These are phyloP conservation scores for Bipolaris sorokiniana DNA, from an alignment of 2,329 filamentous ascomycete species.

Conservation along the genomic window DNA sequence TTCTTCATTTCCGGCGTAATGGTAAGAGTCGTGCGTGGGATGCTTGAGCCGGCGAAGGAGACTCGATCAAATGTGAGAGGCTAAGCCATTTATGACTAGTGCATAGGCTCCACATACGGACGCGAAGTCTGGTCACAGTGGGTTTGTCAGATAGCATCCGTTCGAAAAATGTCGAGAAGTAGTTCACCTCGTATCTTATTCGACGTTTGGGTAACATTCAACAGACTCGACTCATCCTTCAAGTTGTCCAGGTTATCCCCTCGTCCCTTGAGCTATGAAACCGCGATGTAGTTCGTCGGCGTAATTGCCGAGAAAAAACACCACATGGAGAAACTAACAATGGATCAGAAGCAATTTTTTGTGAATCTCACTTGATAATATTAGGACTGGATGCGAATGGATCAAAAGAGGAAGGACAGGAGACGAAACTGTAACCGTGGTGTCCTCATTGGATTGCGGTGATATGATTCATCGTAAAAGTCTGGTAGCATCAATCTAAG, in stretches of 20 bases:
- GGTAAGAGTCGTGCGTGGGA: not conserved
- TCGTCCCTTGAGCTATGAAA: too few relatives aligned
- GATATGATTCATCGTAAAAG: slow-evolving; percentile 3
- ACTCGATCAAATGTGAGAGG: not conserved
- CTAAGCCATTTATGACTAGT: not conserved
- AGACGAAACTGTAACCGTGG: not conserved
- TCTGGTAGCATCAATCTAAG: slow-evolving; percentile 13
- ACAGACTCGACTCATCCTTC: too few relatives aligned
- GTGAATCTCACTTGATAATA: too few relatives aligned
- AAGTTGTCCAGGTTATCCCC: too few relatives aligned
- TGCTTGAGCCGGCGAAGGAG: not conserved
- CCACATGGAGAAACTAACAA: too few relatives aligned
- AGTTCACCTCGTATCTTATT: too few relatives aligned
- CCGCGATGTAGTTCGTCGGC: too few relatives aligned
- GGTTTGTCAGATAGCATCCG: not conserved
- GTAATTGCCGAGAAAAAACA: too few relatives aligned
- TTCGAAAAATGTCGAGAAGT: not conserved
- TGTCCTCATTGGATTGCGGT: not conserved
- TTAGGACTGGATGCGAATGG: not conserved
- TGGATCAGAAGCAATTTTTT: too few relatives aligned
- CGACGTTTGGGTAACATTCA: too few relatives aligned
- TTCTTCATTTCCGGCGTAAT: not conserved
- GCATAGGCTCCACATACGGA: not conserved
- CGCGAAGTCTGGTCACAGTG: not conserved
- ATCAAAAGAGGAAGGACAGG: not conserved